phyloP scores from a whole-genome alignment of 2,329 filamentous ascomycete species.

The Monascus ruber region DNA sequence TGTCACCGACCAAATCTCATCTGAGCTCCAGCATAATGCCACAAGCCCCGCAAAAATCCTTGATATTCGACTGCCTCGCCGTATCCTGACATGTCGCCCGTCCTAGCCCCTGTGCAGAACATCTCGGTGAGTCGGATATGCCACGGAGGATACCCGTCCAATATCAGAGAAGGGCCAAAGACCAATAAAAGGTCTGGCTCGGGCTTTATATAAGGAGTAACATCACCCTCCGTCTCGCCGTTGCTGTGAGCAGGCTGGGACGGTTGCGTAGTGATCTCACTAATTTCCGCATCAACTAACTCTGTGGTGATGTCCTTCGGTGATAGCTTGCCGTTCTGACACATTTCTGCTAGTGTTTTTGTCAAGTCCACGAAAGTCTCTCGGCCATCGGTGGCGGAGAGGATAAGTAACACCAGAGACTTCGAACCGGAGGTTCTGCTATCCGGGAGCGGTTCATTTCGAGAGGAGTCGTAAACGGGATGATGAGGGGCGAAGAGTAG shows the following conservation, averaged over 20 bases:
- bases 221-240: neutral
- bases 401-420: slow-evolving; percentile 56
- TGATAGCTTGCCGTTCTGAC: slow-evolving; percentile 72
- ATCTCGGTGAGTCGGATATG: slow-evolving; percentile 92
- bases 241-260: slow-evolving; percentile 4
- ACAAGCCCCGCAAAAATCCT: slow-evolving; percentile 74
- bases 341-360: slow-evolving; percentile 89
- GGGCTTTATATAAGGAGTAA: slow-evolving; percentile 48
- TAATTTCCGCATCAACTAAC: slow-evolving; percentile 80
- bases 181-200: slow-evolving; percentile 85
- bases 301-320: slow-evolving; percentile 73
- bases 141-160: slow-evolving; percentile 94
- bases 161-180: slow-evolving; percentile 70
- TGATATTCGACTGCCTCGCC: slow-evolving; percentile 67
- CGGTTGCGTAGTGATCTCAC: slow-evolving; percentile 38
- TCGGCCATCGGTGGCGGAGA: slow-evolving; percentile 79
- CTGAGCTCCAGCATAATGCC: slow-evolving; percentile 75
- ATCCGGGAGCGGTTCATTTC: slow-evolving; percentile 6
- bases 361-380: slow-evolving; percentile 93
- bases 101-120: slow-evolving; percentile 48
- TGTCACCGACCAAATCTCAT: slow-evolving; percentile 64
- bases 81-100: slow-evolving; percentile 23
- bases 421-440: slow-evolving; percentile 11
- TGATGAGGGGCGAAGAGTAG: slow-evolving; percentile 62
- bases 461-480: slow-evolving; percentile 31